Base-by-base conservation (phyloP, 208 protist species). In the Leishmania braziliensis region DNA sequence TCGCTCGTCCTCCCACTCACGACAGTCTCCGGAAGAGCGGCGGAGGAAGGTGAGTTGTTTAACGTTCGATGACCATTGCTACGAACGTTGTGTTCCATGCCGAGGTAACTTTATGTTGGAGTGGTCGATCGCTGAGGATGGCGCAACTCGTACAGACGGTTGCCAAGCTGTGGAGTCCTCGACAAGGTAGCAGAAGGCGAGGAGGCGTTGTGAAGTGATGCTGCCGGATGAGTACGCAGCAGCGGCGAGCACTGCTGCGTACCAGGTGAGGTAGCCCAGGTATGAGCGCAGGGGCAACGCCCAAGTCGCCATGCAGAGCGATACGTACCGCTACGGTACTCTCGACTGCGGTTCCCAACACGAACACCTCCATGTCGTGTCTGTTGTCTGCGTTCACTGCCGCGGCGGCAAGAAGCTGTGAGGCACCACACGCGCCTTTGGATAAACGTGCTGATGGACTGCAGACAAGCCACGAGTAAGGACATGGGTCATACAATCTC, bases 371-470 rank as follows among this genome's bases (percentile, higher is more conserved):
- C 36, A 39, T 39, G 36, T 39, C 36, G 36, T 39, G 36, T 39
- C 36, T 39, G 36, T 39, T 39, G 36, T 39, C 36, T 1, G 36
- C 36, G 36, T 39, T 39, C 36, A 39, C 36, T 39, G 36, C 36
- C 1, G 36, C 36, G 36, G 36, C 36, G 0, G 36, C 36, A 39
- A 39, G 36, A 39, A 39, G 36, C 36, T 39, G 1, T 39, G 36
- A 39, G 36, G 36, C 1, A 39, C 36, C 36, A 39, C 36, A 0
- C 36, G 36, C 36, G 36, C 54, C 16, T 90, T 0, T 75, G 77
- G 63, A 75, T 89, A 3, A 69, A 85, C 36, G 81, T 84, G 74
- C 26, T 84, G 68, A 85, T 76, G 48, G 85, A 88, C 60, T 77
- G 77, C 39, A 50, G 71, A 5, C 76, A 83, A 2, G 77, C 84